These are phyloP conservation scores for Cenchrus americanus DNA, from an alignment of 176 grass and related monocot species.

Conservation along the genomic window DNA sequence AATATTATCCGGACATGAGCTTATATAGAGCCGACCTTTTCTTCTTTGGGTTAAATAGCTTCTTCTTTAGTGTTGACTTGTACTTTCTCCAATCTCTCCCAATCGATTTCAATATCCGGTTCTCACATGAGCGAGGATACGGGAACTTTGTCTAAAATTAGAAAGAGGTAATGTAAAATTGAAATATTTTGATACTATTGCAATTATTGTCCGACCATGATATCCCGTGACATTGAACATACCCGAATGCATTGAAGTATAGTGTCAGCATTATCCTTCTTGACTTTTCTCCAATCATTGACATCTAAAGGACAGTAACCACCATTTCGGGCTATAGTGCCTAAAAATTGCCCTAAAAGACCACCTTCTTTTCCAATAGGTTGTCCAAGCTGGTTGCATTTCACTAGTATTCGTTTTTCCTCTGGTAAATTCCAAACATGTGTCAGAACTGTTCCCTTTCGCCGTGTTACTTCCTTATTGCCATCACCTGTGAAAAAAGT, in stretches of 20 bases:
- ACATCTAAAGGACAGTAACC: not conserved
- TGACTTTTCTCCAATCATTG: constrained; percentile 12
- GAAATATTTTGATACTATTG: not conserved
- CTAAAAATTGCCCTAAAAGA: too few relatives aligned
- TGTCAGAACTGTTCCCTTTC: not conserved
- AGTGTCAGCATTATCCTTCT: too few relatives aligned
- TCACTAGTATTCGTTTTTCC: not conserved
- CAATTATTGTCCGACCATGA: too few relatives aligned
- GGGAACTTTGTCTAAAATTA: constrained; percentile 19
- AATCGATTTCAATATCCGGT: constrained; percentile 19
- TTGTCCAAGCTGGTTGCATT: too few relatives aligned
- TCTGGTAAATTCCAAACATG: too few relatives aligned
- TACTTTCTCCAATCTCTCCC: constrained; percentile 21
- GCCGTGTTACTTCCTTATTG: not conserved
- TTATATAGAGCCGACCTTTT: not conserved
- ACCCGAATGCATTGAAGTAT: too few relatives aligned
- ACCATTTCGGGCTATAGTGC: not conserved
- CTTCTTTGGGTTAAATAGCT: not conserved
- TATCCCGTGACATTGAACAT: too few relatives aligned
- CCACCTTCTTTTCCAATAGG: too few relatives aligned
- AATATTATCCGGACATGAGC: not conserved
- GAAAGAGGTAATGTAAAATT: too few relatives aligned
- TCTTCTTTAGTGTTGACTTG: not conserved
- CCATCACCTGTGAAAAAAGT: not conserved
- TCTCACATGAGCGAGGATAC: not conserved